A percentile compares a stretch with the other conserved stretches of the same genome.
Evolutionary conservation across 139 green algal genomes (phyloP).

Genomic region (Picochlorum sp.): DNA sequence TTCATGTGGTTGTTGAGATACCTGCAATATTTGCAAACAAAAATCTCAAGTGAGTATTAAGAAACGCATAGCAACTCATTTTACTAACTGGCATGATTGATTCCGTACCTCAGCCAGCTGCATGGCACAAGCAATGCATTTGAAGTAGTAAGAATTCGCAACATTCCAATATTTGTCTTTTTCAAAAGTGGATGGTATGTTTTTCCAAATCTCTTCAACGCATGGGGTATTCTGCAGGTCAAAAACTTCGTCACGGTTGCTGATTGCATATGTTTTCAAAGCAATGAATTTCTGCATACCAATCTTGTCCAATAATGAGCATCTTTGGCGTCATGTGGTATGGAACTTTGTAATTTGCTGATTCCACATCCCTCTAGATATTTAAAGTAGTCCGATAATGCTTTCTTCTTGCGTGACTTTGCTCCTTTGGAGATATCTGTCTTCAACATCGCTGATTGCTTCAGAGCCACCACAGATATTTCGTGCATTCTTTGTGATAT

Average conservation of each 20-base stretch:
- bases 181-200: not conserved
- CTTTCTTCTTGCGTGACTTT: constrained; percentile 82
- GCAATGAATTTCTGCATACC: constrained; percentile 9
- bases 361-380: constrained; percentile 58
- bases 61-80: not conserved
- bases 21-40: not conserved
- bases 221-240: not conserved
- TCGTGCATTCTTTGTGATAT: constrained; percentile 33
- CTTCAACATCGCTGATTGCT: constrained; percentile 43
- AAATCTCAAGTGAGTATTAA: not conserved
- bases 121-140: not conserved
- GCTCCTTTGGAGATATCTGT: constrained; percentile 58
- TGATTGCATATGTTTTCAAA: not conserved
- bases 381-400: constrained; percentile 53
- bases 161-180: not conserved
- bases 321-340: constrained; percentile 48
- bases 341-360: constrained; percentile 37
- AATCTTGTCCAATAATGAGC: constrained; percentile 37
- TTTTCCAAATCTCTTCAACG: not conserved
- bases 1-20: not conserved
- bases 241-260: not conserved
- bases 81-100: not conserved
- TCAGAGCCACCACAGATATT: constrained; percentile 39
- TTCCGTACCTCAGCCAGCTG: not conserved
- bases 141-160: constrained; percentile 4